phyloP scores from a whole-genome alignment of 148 eudicot genomes.

The Persicaria maculosa region DNA sequence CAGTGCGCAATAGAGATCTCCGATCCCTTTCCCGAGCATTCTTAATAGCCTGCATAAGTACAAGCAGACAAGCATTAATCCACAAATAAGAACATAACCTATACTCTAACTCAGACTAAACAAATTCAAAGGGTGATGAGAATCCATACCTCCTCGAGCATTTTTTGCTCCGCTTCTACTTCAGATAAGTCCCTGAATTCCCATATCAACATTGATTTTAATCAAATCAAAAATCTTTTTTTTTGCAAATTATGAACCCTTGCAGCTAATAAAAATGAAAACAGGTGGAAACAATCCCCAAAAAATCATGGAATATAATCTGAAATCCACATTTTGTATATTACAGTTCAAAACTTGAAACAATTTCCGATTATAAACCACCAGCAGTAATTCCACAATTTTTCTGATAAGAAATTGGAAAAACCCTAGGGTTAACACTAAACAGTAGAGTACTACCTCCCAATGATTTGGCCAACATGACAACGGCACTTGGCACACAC shows the following conservation, averaged over 20 bases:
- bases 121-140: not conserved
- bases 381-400: too few relatives aligned
- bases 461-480: slow-evolving; percentile 51
- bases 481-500: slow-evolving; percentile 89
- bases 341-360: too few relatives aligned
- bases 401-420: not conserved
- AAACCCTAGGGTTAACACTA: not conserved
- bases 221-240: not conserved
- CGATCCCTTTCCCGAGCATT: slow-evolving; percentile 95
- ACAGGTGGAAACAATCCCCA: not conserved
- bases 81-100: not conserved
- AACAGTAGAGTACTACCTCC: slow-evolving; percentile 61
- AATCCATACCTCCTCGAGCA: not conserved
- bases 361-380: too few relatives aligned
- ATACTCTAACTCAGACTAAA: not conserved
- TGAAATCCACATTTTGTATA: too few relatives aligned
- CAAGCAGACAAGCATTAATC: not conserved
- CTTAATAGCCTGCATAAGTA: slow-evolving; percentile 58
- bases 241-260: not conserved
- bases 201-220: not conserved
- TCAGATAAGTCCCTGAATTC: not conserved
- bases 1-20: slow-evolving; percentile 72
- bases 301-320: not conserved
- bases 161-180: slow-evolving; percentile 2
- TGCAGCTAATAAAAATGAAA: not conserved